Base-by-base conservation (phyloP, 192 early-diverging fungal species). In the Umbelopsis ramanniana region DNA sequence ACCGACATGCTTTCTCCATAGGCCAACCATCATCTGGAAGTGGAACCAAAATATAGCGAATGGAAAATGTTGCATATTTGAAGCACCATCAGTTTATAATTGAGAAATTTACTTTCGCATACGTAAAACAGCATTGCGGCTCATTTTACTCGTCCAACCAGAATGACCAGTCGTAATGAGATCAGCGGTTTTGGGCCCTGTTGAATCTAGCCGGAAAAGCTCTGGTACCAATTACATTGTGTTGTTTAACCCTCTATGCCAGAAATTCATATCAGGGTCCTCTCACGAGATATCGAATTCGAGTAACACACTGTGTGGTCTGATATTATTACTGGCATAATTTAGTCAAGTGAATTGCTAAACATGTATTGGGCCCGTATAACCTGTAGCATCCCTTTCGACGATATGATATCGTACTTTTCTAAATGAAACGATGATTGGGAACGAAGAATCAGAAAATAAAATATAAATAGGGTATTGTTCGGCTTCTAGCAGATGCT, bases 251-350 rank as follows among this genome's bases (percentile, higher is more conserved):
- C 17, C 26, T 63, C 12, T 63, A 33, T 63, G 4, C 57, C 33
- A 63, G 33, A 8, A 6, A 11, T 63, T 63, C 35, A 29, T 29
- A 63, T 63, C 57, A 63, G 57, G 57, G 57, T 63, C 57, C 57
- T 63, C 57, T 63, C 57, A 63, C 33, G 19, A 63, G 57, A 17
- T 37, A 38, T 63, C 33, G 17, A 63, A 29, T 63, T 29, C 15
- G 26, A 17, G 57, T 63, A 63, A 19, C 57, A 37, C 57, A 37
- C 3, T 63, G 53, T n/a, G n/a, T 50, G 48, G 17, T 50, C 48
- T 19, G 48, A 50, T 3, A 50, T 50, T 50, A 50, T 1, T 19
- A 15, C 9, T 10, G 17, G 48, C 15, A 21, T 21, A 17, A 50
- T 50, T 50, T 10, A 19, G 48, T 17, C n/a, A 50, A 50, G 48